These are phyloP conservation scores for Atalantia buxifolia DNA, from an alignment of 345 rosid genomes.

Conservation along the genomic window DNA sequence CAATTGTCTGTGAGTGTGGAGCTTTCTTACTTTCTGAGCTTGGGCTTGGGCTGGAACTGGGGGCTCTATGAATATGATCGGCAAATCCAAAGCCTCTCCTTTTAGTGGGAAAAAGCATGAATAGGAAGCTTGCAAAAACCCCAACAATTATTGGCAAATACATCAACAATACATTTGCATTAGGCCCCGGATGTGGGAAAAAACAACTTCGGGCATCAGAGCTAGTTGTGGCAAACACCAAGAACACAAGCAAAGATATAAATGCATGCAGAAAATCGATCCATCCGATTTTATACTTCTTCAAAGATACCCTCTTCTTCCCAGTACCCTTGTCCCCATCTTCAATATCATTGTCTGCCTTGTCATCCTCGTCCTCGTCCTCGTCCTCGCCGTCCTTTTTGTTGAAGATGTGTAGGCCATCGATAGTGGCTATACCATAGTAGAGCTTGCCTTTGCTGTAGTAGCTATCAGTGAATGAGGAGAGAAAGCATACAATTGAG, in stretches of 20 bases:
- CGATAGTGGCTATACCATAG: conserved; percentile 42
- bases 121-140: conserved; percentile 32
- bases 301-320: not conserved
- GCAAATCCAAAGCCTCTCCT: conserved; percentile 53
- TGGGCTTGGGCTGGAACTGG: no score
- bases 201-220: conserved; percentile 41
- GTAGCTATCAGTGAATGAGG: conserved; percentile 57
- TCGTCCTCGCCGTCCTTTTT: not conserved
- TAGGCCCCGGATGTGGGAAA: conserved; percentile 17
- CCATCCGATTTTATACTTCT: conserved; percentile 14
- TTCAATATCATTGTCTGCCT: not conserved
- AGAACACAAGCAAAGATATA: conserved; percentile 39
- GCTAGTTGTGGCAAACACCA: conserved; percentile 41
- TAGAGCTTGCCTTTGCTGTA: conserved; percentile 26
- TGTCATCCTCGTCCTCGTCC: not conserved
- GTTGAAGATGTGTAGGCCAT: conserved; percentile 36
- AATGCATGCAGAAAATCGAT: conserved; percentile 51
- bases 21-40: no score
- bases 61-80: not conserved
- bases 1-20: no score
- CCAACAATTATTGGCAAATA: conserved; percentile 40
- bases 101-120: conserved; percentile 49
- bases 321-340: not conserved
- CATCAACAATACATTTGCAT: conserved; percentile 16
- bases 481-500: conserved; percentile 35